Evolutionary conservation across 257 asterid genomes (phyloP).

Genomic region (Petunia axillaris): DNA sequence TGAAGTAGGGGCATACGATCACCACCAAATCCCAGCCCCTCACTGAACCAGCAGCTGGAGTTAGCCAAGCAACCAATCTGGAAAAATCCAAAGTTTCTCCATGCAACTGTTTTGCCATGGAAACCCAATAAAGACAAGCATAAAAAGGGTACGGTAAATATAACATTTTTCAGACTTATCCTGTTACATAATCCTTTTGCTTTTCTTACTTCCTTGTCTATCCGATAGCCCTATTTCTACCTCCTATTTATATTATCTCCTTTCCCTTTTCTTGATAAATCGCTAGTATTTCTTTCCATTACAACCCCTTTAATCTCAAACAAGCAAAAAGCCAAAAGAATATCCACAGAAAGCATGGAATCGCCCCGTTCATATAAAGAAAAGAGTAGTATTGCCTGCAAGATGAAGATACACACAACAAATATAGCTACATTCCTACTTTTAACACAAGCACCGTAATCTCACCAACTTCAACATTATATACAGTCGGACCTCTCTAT

Average conservation of each 20-base stretch:
- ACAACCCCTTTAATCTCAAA: background rate
- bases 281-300: background rate
- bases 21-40: background rate
- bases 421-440: background rate
- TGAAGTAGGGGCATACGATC: background rate
- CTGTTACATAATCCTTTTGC: background rate
- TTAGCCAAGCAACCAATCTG: background rate
- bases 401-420: background rate
- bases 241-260: background rate
- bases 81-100: background rate
- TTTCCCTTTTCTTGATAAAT: background rate
- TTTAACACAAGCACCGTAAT: background rate
- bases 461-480: slow-evolving; percentile 1
- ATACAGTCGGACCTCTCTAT: background rate
- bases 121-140: background rate
- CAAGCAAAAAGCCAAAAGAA: background rate
- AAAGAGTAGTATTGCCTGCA: background rate
- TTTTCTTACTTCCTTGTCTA: background rate
- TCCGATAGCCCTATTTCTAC: background rate
- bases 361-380: background rate
- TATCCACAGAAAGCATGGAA: background rate
- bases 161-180: background rate
- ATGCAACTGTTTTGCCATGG: background rate
- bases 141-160: background rate
- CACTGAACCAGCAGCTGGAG: background rate